Evolutionary conservation across 2,329 filamentous ascomycete species (phyloP).

Genomic region (Trichoderma koningiopsis): DNA sequence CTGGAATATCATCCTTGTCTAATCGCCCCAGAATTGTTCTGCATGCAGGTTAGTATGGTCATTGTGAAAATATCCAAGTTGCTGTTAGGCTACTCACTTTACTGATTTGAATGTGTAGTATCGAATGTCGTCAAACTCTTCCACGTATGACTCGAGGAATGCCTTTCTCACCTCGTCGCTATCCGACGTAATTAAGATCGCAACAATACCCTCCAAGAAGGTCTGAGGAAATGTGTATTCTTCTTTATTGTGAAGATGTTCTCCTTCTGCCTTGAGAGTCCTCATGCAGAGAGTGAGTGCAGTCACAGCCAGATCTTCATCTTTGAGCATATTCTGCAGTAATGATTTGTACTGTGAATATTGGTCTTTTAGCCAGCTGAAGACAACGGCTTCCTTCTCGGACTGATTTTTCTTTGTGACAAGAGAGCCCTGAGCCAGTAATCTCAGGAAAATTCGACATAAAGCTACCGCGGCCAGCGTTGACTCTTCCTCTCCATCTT

Average conservation of each 20-base stretch:
- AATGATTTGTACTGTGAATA: constrained; percentile 69
- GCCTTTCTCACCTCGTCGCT: constrained; percentile 65
- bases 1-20: constrained; percentile 27
- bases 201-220: constrained; percentile 67
- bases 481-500: constrained; percentile 55
- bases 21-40: constrained; percentile 36
- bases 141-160: constrained; percentile 77
- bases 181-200: constrained; percentile 59
- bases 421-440: constrained; percentile 74
- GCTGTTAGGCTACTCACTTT: constrained; percentile 57
- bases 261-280: constrained; percentile 76
- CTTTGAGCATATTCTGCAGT: constrained; percentile 63
- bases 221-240: constrained; percentile 70
- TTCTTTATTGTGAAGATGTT: constrained; percentile 60
- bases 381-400: constrained; percentile 74
- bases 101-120: constrained; percentile 79
- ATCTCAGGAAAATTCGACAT: constrained; percentile 80
- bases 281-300: constrained; percentile 81
- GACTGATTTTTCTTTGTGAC: constrained; percentile 64
- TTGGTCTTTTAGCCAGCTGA: constrained; percentile 76
- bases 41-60: not conserved
- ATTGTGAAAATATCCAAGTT: not conserved
- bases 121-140: constrained; percentile 80
- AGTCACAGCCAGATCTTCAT: constrained; percentile 66
- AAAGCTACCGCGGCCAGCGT: constrained; percentile 76